phyloP scores from a whole-genome alignment of 164 flowering plant genomes.

The Umbellularia californica region DNA sequence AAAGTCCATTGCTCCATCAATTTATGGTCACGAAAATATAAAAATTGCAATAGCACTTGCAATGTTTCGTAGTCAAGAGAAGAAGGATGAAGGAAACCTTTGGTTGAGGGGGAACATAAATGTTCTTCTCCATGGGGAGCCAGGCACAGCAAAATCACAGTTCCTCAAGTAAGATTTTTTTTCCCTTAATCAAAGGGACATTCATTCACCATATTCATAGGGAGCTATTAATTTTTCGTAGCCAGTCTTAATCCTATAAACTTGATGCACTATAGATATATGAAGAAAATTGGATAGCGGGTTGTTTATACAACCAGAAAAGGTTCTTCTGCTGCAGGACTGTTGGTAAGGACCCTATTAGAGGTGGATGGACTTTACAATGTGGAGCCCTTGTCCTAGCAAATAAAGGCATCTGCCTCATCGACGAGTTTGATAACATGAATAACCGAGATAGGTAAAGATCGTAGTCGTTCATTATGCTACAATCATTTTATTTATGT shows the following conservation, averaged over 20 bases:
- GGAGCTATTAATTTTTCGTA: conserved; percentile 10
- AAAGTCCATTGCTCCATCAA: conserved; percentile 97
- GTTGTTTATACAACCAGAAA: conserved; percentile 98
- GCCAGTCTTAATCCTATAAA: too few species aligned
- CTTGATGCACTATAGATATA: conserved; percentile 45
- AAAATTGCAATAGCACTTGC: conserved; percentile 97
- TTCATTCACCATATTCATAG: too few species aligned
- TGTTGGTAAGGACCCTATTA: conserved; percentile 93
- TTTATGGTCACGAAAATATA: conserved; percentile 96
- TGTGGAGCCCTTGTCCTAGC: conserved; percentile 99
- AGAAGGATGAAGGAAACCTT: conserved; percentile 92
- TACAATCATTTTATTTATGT: too few species aligned
- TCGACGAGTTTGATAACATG: conserved; percentile 99
- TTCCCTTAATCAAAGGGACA: too few species aligned
- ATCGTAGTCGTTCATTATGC: too few species aligned
- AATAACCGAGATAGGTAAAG: conserved; percentile 91
- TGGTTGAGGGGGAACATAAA: conserved; percentile 90
- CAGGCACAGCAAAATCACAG: conserved; percentile 99
- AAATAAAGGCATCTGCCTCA: conserved; percentile 88
- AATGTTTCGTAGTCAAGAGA: conserved; percentile 99
- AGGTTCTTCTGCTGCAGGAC: conserved; percentile 99
- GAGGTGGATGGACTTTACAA: conserved; percentile 95
- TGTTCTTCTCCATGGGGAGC: conserved; percentile 94
- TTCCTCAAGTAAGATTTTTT: conserved; percentile 71
- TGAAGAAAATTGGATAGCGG: conserved; percentile 93